Evolutionary conservation across 768 basidiomycete genomes (phyloP).

Genomic region (Punctularia strigosozonata): DNA sequence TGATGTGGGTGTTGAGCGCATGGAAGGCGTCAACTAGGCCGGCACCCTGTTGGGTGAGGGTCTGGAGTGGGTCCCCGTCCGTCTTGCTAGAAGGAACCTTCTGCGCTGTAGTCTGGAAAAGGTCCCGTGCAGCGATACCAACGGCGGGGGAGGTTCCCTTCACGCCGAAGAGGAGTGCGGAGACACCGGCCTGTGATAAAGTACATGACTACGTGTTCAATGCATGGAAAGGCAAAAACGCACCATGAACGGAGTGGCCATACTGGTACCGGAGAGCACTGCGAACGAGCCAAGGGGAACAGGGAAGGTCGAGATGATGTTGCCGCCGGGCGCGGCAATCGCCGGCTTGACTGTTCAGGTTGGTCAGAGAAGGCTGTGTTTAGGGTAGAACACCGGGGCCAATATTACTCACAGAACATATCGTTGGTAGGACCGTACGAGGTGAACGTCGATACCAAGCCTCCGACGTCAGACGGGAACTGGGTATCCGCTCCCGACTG

Average conservation of each 20-base stretch:
- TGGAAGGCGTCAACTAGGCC: slow-evolving; percentile 47
- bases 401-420: no score
- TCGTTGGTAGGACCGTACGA: slow-evolving; percentile 53
- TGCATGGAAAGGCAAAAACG: no score
- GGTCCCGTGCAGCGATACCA: slow-evolving; percentile 20
- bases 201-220: no score
- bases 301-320: slow-evolving; percentile 36
- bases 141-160: slow-evolving; percentile 23
- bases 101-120: slow-evolving; percentile 39
- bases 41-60: slow-evolving; percentile 40
- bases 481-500: slow-evolving; percentile 29
- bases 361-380: neutral
- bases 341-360: slow-evolving; percentile 29
- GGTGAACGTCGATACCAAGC: slow-evolving; percentile 43
- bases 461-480: slow-evolving; percentile 39
- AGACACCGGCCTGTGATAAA: slow-evolving; percentile 33
- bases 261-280: slow-evolving; percentile 32
- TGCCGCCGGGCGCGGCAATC: slow-evolving; percentile 40
- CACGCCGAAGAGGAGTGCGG: slow-evolving; percentile 30
- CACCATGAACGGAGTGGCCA: slow-evolving; percentile 17
- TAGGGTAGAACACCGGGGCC: no score
- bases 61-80: slow-evolving; percentile 38
- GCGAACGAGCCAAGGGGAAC: slow-evolving; percentile 26
- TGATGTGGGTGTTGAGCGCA: slow-evolving; percentile 39
- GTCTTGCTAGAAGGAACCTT: slow-evolving; percentile 30